Base-by-base conservation (phyloP, 805 yeast species). In the Teunomyces gatunensis region DNA sequence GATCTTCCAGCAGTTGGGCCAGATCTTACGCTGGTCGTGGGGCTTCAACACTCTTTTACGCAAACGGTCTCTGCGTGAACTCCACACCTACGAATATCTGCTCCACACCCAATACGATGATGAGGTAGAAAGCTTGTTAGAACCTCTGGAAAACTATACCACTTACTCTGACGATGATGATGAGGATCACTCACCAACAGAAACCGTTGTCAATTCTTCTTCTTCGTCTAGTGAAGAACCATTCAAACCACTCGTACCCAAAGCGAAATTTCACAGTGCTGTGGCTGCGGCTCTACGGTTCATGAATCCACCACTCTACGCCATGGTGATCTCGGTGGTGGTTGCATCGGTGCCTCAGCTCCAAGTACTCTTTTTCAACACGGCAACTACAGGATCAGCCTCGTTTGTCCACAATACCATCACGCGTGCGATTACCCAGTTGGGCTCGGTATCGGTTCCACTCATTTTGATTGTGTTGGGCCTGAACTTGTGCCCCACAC, bases 11-110 rank as follows among this genome's bases (percentile, higher is more conserved):
- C 95, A 87, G 63, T 77, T 87, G 61, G 94, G 92, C 13, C 95
- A 87, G 64, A 81, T 87, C 55, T 68, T 87, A 49, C 78, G 94
- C 62, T 87, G 95, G 94, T 82, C 89, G 27, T 87, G 94, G 92
- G 95, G 95, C 45, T 87, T 82, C 63, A 87, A 87, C 60, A 83
- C 79, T 29, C 70, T 87, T 49, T 67, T 87, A 60, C 76, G 80
- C 54, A 81, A 76, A 55, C 74, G 80, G 49, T 67, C 77, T 0
- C 56, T 57, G 25, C 67, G 63, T 30, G 77, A 71, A 50, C 60
- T 68, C 50, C 65, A 57, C 48, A 36, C 61, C 43, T 59, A 58
- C 30, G 45, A 29, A 29, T 47, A 51, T 25, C 41, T 45, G 39
- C 47, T 39, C 25, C 36, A 32, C 21, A 7, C 33, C 12, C 48